A percentile compares a stretch with the other conserved stretches of the same genome.
Conservation (phyloP, 306 rosid genomes). For the Crataegus laevigata region DNA sequence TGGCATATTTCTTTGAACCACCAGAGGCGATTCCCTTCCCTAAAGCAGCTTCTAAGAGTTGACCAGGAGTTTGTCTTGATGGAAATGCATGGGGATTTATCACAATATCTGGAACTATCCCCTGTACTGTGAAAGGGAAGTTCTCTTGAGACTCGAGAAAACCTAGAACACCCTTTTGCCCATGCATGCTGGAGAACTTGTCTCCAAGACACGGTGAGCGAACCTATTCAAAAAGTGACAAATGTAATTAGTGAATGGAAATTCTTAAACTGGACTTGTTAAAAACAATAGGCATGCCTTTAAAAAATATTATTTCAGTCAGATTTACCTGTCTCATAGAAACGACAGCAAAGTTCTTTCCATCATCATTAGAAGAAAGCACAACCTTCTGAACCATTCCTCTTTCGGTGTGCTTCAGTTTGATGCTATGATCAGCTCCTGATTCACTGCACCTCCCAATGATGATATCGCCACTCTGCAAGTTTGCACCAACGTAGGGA, state of each 20-base stretch:
- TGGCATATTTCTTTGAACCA: slow-evolving; percentile 56
- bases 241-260: background rate
- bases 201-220: slow-evolving; percentile 94
- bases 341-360: slow-evolving; percentile 85
- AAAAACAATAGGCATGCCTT: background rate
- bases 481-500: slow-evolving; percentile 75
- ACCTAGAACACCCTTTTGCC: slow-evolving; percentile 98
- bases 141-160: slow-evolving; percentile 87
- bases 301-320: background rate
- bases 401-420: slow-evolving; percentile 85
- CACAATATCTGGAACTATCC: slow-evolving; percentile 93
- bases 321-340: slow-evolving; percentile 72
- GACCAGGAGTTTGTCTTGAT: slow-evolving; percentile 95
- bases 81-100: slow-evolving; percentile 98
- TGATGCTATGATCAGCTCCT: slow-evolving; percentile 78
- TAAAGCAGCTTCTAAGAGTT: slow-evolving; percentile 89
- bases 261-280: background rate
- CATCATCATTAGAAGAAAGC: slow-evolving; percentile 88
- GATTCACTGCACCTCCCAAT: slow-evolving; percentile 88
- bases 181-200: slow-evolving; percentile 98
- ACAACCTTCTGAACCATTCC: slow-evolving; percentile 94
- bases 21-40: slow-evolving; percentile 91
- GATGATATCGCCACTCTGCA: slow-evolving; percentile 87
- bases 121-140: slow-evolving; percentile 85
- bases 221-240: slow-evolving; percentile 41